Evolutionary conservation across 495 filamentous ascomycete genomes (phyloP), one percentile per base, ranked within the genome.

Genomic region (Xylaria bambusicola): DNA sequence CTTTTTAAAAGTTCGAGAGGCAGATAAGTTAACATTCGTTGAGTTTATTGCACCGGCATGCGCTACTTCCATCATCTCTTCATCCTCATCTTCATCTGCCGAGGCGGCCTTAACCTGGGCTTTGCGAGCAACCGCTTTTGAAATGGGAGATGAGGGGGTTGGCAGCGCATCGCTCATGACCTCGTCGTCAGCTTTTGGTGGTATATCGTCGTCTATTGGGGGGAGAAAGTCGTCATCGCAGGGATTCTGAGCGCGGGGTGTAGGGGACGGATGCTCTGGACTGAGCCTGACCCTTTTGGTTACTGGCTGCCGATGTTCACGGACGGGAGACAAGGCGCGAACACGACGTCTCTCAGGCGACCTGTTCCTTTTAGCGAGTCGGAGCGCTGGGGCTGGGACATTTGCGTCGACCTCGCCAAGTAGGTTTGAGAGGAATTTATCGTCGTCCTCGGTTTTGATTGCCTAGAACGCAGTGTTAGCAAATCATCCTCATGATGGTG

Each of bases 371-470:
- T 86, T 89, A 20, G 86, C 73, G 6, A 63, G 27, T 31, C 81
- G 80, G 6, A 76, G 71, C 18, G 74, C 69, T 7, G 82, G 80
- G 31, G 80, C 80, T n/a, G 85, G 82, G 26, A 88, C 76, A 65
- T 96, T 95, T 52, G 82, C 84, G 71, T 98, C 91, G 40, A 98
- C 89, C 73, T 98, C 91, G 60, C 86, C 91, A 3, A 98, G 83
- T 5, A 98, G 80, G 65, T 88, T 86, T 2, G 82, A 83, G 75
- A 98, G 82, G 69, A 97, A 98, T 56, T 85, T 87, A 59, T 89
- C 87, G 64, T 97, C 92, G 52, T 93, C 92, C 63, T 89, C 88
- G 5, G 91, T 96, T 65, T 84, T 83, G 50, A 82, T 67, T 47
- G 73, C 71, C 80, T 81, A 56, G n/a, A 6, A 42, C 3, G 18